Conservation (phyloP, 2,329 filamentous ascomycete species). For the Camillea tinctor region DNA sequence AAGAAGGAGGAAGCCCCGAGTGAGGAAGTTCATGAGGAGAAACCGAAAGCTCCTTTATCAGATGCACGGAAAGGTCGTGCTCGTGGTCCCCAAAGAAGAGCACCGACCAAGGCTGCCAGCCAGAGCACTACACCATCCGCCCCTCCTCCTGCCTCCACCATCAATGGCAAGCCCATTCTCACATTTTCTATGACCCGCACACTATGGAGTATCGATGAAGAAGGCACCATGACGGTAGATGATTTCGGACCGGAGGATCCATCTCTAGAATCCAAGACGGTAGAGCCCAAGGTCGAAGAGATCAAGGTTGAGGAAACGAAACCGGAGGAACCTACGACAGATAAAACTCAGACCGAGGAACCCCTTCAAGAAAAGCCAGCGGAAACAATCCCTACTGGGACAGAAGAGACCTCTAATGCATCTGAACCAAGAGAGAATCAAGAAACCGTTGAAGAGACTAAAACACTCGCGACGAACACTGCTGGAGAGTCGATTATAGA, state of each 20-base stretch:
- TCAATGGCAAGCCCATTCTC: slow-evolving; percentile 37
- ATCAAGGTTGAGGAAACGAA: slow-evolving; percentile 3
- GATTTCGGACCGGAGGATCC: slow-evolving; percentile 13
- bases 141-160: slow-evolving; percentile 27
- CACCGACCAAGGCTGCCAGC: slow-evolving; percentile 51
- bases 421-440: slow-evolving; percentile 11
- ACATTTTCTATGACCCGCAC: slow-evolving; percentile 48
- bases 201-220: slow-evolving; percentile 53
- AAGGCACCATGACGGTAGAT: slow-evolving; percentile 44
- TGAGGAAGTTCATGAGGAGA: slow-evolving; percentile 54
- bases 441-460: slow-evolving; percentile 25
- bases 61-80: slow-evolving; percentile 92
- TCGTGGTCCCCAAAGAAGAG: slow-evolving; percentile 78
- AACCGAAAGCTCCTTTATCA: slow-evolving; percentile 74
- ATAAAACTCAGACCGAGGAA: slow-evolving; percentile 1
- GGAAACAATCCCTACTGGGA: slow-evolving; percentile 2
- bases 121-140: slow-evolving; percentile 25
- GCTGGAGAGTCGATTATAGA: slow-evolving; percentile 33
- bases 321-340: slow-evolving; percentile 2
- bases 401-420: slow-evolving; percentile 4
- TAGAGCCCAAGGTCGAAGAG: slow-evolving; percentile 13
- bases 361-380: neutral
- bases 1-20: slow-evolving; percentile 69
- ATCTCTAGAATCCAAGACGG: neutral
- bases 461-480: slow-evolving; percentile 31